Base-by-base conservation (phyloP, 2,329 filamentous ascomycete species). In the Aschersonia sp. region DNA sequence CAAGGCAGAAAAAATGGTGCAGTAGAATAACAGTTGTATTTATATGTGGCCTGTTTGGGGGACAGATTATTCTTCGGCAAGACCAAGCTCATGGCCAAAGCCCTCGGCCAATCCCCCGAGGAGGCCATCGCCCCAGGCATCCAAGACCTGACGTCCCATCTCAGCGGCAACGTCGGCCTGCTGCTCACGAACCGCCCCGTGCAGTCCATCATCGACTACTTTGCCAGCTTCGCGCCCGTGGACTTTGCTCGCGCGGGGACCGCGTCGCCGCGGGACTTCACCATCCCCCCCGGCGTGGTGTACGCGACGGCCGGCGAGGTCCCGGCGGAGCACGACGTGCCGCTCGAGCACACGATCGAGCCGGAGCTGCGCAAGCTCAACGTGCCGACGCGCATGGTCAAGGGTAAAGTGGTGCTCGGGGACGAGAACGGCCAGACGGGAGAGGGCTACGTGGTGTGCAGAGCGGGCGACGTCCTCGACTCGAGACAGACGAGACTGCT, bases 11-110 rank as follows among this genome's bases (percentile, higher is more conserved):
- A 22, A 2, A 22, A 22, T 22, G 22, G 22, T 22, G 22, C 22
- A 22, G 22, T 22, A 22, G 22, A 22, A 22, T 22, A 22, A 22
- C 22, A 22, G 4, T 22, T 44, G 30, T 22, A 14, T 46, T 22
- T 31, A 43, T 39, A 37, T 22, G 2, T 45, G 40, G 45, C 40
- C 32, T n/a, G 45, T 14, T 31, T 30, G 42, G 7, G n/a, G 9
- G 11, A 44, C 58, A 92, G 89, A 58, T 73, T 98, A 64, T 97
- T 97, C 79, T 97, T 96, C 68, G 92, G 90, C 70, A 98, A 97
- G 73, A 97, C 90, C 51, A 97, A 97, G 71, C 89, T 98, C 66
- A 97, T 97, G 88, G 82, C 86, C 58, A 90, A 92, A 69, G 89
- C 92, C 49, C 83, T 98, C 30, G 92, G 92, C 61, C 77, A 78